A percentile compares a stretch with the other conserved stretches of the same genome.
Evolutionary conservation across 1,284 basidiomycete genomes (phyloP).

Genomic region (Cutaneotrichosporon mucoides): DNA sequence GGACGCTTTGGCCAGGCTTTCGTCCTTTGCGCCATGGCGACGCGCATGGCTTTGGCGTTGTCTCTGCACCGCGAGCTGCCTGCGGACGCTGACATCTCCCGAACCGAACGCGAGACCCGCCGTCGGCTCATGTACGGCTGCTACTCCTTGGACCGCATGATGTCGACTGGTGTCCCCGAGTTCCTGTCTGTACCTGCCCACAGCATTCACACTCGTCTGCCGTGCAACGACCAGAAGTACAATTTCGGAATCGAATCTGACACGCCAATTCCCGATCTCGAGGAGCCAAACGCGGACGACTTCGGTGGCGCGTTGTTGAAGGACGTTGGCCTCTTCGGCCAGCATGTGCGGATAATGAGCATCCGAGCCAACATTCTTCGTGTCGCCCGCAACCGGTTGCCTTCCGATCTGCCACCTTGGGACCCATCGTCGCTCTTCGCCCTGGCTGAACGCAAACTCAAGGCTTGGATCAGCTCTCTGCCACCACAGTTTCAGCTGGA

Average conservation of each 20-base stretch:
- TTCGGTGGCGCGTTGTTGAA: not conserved
- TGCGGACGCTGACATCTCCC: constrained; percentile 1
- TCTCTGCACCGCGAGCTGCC: constrained; percentile 18
- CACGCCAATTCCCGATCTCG: constrained; percentile 10
- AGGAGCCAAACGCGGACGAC: constrained; percentile 2
- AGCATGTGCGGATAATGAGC: constrained; percentile 15
- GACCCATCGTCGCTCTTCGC: constrained; percentile 12
- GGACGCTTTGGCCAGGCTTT: constrained; percentile 18
- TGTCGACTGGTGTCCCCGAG: constrained; percentile 24
- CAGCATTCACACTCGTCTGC: constrained; percentile 9
- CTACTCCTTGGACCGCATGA: constrained; percentile 25
- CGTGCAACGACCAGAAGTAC: constrained; percentile 18
- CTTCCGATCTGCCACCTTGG: constrained; percentile 16
- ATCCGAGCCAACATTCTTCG: constrained; percentile 16
- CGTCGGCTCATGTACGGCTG: constrained; percentile 24
- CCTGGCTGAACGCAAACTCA: constrained; percentile 11
- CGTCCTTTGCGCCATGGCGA: constrained; percentile 16
- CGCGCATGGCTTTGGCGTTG: constrained; percentile 17
- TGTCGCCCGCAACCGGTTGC: constrained; percentile 9
- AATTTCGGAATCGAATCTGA: constrained; percentile 9
- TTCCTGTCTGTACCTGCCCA: constrained; percentile 5
- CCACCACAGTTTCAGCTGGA: constrained; percentile 17
- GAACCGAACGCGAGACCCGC: constrained; percentile 20
- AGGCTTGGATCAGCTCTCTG: constrained; percentile 14
- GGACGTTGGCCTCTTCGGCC: constrained; percentile 18